Base-by-base conservation (phyloP, 2,329 filamentous ascomycete genomes). In the Aspergillus sp. region DNA sequence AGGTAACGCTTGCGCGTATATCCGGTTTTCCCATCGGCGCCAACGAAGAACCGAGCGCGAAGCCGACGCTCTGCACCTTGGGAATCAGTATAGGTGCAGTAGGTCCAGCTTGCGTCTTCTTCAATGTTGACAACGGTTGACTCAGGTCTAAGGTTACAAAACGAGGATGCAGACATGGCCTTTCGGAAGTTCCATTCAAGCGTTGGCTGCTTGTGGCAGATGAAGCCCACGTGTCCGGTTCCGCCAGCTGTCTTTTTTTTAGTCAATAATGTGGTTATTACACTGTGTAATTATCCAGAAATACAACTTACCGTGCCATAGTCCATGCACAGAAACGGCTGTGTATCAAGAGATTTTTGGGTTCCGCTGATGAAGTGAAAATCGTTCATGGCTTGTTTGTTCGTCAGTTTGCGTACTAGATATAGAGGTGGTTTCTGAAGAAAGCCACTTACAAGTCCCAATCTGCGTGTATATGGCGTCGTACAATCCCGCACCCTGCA, bases 21-120 rank as follows among this genome's bases (percentile, higher is more conserved):
- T 0, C 73, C 73, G 4, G 61, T 70, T 53, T 76, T 76, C 1
- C 73, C 73, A 56, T 76, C 73, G 0, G 73, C 72, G 0, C 68
- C 73, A 6, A 73, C 58, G 1, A 75, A 57, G 48, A 62, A 70
- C 2, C 45, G 54, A 4, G 55, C 52, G 12, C 55, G 49, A 5
- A 67, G 44, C 5, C 39, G 39, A 2, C 40, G 48, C 7, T 43
- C 33, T 26, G 49, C 42, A 4, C 58, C 58, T 26, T 47, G 7
- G 3, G 48, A n/a, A 46, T 60, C 54, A 2, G 29, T 42, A 44
- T 63, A 62, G 4, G 46, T 47, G 19, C 48, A 53, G 7, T 57
- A 48, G 2, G 54, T 48, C 36, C 48, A 50, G 3, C 52, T 7
- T 1, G 44, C 43, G 4, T 52, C 51, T 45, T 59, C 54, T 0